A percentile compares a stretch with the other conserved stretches of the same genome.
Conservation (phyloP, 176 grass and related monocot species). For the Puccinellia tenuiflora region DNA sequence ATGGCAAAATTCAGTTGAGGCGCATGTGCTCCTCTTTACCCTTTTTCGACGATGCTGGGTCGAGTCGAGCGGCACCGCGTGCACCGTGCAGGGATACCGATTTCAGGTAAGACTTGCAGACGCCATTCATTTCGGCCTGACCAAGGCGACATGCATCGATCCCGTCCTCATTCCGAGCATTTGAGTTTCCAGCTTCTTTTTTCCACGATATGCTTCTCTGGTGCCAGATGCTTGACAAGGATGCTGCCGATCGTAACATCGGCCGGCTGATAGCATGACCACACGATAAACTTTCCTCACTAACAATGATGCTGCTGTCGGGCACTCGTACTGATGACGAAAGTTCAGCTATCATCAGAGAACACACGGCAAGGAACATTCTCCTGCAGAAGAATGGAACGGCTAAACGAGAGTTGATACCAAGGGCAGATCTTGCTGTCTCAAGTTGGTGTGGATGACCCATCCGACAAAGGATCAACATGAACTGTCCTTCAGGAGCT, state of each 20-base stretch:
- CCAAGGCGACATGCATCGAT: background rate
- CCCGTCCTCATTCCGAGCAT: background rate
- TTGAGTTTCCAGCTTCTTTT: background rate
- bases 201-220: background rate
- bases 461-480: background rate
- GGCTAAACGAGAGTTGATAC: background rate
- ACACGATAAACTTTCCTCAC: background rate
- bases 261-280: too few species aligned
- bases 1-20: background rate
- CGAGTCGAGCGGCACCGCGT: too few species aligned
- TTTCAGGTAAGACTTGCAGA: background rate
- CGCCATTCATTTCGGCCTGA: background rate
- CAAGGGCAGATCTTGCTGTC: background rate
- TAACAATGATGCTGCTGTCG: background rate
- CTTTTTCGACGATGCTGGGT: background rate
- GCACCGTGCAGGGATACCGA: background rate
- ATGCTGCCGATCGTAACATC: too few species aligned
- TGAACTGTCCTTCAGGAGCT: background rate
- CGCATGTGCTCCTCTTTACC: background rate
- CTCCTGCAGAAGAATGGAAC: background rate
- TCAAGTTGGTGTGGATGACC: too few species aligned
- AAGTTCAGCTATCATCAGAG: background rate
- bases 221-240: background rate
- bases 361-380: background rate
- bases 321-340: too few species aligned